Percentiles rank a stretch among this genome's conserved stretches.
Conservation (phyloP, 768 basidiomycete species). For the Suillus fuscotomentosus region DNA sequence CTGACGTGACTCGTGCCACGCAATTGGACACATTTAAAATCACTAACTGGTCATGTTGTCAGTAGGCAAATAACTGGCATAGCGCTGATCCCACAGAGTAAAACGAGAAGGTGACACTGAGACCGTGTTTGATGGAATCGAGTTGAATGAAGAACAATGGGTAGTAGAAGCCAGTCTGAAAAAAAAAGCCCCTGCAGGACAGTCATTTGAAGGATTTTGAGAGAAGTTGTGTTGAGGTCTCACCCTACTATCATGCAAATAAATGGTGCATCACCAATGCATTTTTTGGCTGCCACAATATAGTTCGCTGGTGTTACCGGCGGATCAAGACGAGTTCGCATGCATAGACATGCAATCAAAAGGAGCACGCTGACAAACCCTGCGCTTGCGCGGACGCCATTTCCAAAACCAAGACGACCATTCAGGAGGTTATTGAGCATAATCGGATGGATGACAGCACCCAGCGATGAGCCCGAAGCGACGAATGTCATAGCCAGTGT, state of each 20-base stretch:
- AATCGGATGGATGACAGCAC: constrained; percentile 15
- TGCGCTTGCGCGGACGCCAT: constrained; percentile 42
- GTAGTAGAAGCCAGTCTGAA: constrained; percentile 40
- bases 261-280: constrained; percentile 4
- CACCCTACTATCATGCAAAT: constrained; percentile 2
- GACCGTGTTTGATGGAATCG: constrained; percentile 44
- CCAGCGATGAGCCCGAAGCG: constrained; percentile 32
- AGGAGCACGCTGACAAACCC: constrained; percentile 36
- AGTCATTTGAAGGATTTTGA: neutral
- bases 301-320: constrained; percentile 10
- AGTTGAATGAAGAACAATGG: constrained; percentile 54
- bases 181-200: constrained; percentile 6
- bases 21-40: constrained; percentile 29
- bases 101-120: constrained; percentile 43
- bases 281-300: constrained; percentile 2
- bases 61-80: neutral
- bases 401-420: constrained; percentile 29
- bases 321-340: constrained; percentile 36
- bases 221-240: neutral
- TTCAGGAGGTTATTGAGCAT: constrained; percentile 24
- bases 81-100: constrained; percentile 37
- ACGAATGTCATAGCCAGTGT: constrained; percentile 39
- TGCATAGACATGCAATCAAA: constrained; percentile 23
- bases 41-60: constrained; percentile 20
- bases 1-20: constrained; percentile 31